Conservation (phyloP, 208 protist genomes). For the Acanthamoeba quina region DNA sequence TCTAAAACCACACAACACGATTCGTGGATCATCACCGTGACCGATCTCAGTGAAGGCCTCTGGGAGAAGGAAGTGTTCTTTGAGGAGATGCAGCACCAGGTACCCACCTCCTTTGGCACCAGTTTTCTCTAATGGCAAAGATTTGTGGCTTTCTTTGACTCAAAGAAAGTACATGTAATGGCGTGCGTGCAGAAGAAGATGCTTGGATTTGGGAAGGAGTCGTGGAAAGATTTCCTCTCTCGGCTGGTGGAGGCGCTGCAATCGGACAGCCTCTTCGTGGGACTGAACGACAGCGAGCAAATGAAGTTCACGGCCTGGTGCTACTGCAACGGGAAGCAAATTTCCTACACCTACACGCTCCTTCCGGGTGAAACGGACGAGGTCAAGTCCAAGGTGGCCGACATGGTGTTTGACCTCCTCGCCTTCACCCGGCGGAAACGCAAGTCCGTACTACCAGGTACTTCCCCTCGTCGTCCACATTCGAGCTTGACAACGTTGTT, state of each 20-base stretch:
- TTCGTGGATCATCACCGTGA: slow-evolving; percentile 56
- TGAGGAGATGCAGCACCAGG: slow-evolving; percentile 66
- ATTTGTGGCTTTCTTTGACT: too few relatives aligned
- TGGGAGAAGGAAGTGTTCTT: slow-evolving; percentile 73
- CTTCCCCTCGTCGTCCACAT: neutral
- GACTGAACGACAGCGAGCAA: slow-evolving; percentile 4
- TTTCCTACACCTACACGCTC: slow-evolving; percentile 35
- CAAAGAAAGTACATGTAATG: too few relatives aligned
- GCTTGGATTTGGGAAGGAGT: slow-evolving; percentile 2
- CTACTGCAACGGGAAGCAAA: slow-evolving; percentile 17
- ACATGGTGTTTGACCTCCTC: slow-evolving; percentile 70
- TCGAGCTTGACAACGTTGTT: too few relatives aligned
- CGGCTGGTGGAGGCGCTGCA: slow-evolving; percentile 12
- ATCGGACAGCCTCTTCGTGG: slow-evolving; percentile 49
- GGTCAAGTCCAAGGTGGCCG: slow-evolving; percentile 9
- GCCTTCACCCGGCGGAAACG: neutral
- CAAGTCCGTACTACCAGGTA: neutral
- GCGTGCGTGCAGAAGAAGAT: slow-evolving; percentile 47
- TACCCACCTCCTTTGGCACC: neutral
- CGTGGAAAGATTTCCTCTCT: slow-evolving; percentile 15
- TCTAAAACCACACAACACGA: neutral
- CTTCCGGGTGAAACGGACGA: neutral
- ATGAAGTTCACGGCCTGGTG: slow-evolving; percentile 59
- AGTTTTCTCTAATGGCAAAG: too few relatives aligned
- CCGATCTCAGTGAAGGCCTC: slow-evolving; percentile 33